These are phyloP conservation scores for Lumnitzera racemosa DNA, from an alignment of 345 rosid genomes.

Conservation along the genomic window DNA sequence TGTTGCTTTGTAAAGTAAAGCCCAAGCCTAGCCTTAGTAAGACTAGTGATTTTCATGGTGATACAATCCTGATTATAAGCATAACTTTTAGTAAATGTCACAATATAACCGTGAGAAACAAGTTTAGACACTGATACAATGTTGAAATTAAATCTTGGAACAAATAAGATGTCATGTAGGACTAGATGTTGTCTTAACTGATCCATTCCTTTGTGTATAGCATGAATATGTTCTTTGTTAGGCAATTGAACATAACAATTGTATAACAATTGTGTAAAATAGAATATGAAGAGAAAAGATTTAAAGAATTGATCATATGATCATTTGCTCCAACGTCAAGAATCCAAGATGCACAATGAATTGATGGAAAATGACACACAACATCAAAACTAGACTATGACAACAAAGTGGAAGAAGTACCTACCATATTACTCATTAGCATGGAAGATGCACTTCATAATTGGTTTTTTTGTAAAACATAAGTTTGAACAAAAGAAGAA, in stretches of 20 bases:
- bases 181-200: background rate
- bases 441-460: too few species aligned
- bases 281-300: background rate
- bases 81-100: background rate
- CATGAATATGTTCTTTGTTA: background rate
- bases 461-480: too few species aligned
- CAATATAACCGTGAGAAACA: background rate
- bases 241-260: background rate
- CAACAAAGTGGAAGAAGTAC: background rate
- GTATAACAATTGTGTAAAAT: background rate
- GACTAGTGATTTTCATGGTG: background rate
- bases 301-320: background rate
- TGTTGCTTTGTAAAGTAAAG: too few species aligned
- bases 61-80: background rate
- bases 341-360: background rate
- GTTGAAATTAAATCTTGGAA: background rate
- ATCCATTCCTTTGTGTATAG: background rate
- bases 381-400: background rate
- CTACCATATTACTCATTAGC: too few species aligned
- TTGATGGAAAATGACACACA: too few species aligned
- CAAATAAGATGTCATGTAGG: background rate
- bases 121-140: too few species aligned
- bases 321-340: background rate
- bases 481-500: too few species aligned
- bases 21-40: background rate